Percentiles rank a stretch among this genome's conserved stretches.
phyloP scores from a whole-genome alignment of 306 rosid genomes.

The Malus fusca region DNA sequence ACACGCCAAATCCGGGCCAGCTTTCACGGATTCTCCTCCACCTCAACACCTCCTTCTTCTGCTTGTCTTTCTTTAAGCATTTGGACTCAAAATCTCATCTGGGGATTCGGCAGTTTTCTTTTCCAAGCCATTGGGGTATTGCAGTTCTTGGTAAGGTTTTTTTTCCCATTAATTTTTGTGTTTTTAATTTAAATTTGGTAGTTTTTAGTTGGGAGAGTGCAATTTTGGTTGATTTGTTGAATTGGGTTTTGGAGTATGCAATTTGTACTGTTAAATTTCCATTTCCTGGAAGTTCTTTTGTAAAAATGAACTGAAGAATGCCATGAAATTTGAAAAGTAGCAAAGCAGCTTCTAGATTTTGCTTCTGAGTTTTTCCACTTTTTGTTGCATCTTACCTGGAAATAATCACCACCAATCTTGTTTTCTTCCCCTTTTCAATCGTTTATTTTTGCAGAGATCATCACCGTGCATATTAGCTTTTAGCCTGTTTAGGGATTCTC shows the following conservation, averaged over 20 bases:
- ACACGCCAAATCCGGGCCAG: conserved; percentile 24
- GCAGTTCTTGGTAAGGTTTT: conserved; percentile 6
- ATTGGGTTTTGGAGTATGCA: neutral
- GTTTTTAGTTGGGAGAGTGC: neutral
- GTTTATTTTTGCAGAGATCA: neutral
- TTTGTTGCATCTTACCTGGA: neutral
- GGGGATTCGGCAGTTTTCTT: conserved; percentile 4
- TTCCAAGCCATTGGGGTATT: neutral
- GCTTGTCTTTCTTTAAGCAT: conserved; percentile 4
- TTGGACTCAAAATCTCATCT: conserved; percentile 20
- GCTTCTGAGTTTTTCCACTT: neutral
- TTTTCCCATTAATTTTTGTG: neutral
- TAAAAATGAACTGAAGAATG: neutral
- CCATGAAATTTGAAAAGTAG: neutral
- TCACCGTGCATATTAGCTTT: neutral
- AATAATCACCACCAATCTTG: neutral
- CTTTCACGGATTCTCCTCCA: conserved; percentile 22
- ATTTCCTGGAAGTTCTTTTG: neutral
- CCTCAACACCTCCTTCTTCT: conserved; percentile 9
- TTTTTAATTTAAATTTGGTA: neutral
- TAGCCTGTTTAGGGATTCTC: neutral
- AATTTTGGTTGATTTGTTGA: neutral
- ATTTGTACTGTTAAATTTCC: neutral
- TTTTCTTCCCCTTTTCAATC: neutral
- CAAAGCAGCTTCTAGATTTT: neutral